Evolutionary conservation across 208 protist species (phyloP), one percentile per base, ranked within the genome.

Genomic region (Crithidia acanthocephali): DNA sequence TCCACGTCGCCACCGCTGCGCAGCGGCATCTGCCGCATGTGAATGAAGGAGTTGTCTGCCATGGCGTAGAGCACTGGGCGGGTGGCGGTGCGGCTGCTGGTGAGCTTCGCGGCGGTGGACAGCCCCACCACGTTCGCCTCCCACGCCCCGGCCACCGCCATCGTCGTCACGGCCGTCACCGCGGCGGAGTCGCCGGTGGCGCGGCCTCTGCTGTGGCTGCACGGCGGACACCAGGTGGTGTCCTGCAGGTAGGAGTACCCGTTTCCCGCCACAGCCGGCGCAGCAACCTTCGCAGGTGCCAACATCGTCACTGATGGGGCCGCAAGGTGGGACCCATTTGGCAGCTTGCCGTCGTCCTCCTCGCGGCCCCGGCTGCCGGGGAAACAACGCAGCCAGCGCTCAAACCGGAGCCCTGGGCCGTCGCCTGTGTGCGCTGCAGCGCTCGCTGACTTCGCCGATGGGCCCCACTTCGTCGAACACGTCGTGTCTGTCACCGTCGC

Each of bases 381-480:
- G 30, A 91, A 87, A 71, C 86, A 88, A 18, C 86, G 76, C 27
- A 91, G 76, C 86, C 86, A 91, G 22, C 86, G 86, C 53, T 75
- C 66, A 66, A 87, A 72, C 33, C 63, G 52, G 22, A 56, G 23
- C 4, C 23, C 62, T 5, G 4, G 23, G 22, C 20, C 20, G 7
- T 13, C 16, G 37, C 23, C 11, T 16, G 23, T 52, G 60, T 80
- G 20, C 18, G 48, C 55, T 23, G 47, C 40, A 28, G 48, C 60
- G 5, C 23, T 52, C 23, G 23, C 32, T 1, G n/a, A 30, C 30
- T 32, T 65, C 48, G 48, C 28, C 30, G 53, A 9, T 13, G 32
- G 0, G 30, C 4, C 16, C 6, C 44, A 48, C 48, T 45, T 16
- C 35, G n/a, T 32, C 35, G 32, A 6, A 22, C 20, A 10, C 6